Base-by-base conservation (phyloP, 148 eudicot genomes). In the Fagopyrum homotropicum region DNA sequence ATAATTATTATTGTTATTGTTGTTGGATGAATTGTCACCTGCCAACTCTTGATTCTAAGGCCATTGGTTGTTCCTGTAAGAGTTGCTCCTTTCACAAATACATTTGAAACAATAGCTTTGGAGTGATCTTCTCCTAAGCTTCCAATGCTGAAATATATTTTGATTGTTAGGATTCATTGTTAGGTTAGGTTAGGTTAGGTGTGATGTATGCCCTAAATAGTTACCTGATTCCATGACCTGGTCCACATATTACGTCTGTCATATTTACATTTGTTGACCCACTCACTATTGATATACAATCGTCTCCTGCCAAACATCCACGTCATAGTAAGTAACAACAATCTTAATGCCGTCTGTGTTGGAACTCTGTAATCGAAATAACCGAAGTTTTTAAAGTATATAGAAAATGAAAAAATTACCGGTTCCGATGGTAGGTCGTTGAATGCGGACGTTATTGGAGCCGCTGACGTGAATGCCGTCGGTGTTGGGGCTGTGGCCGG, bases 401-500 rank as follows among this genome's bases (percentile, higher is more conserved):
- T 35, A 35, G 2, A 35, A 35, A 35, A 35, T 35, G 40, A 35
- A 1, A 35, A 1, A 2, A 35, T 35, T 35, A 35, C 40, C 40
- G 40, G 40, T 35, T 35, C 40, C 40, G 40, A 35, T 35, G 40
- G 2, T 35, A 35, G 40, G 40, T 35, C 40, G 2, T 35, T 35
- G 40, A 35, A 35, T 35, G 40, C 40, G 40, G 49, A 93, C 82
- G 55, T 88, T 83, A 50, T 79, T 70, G 10, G 93, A 81, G 3
- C 60, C 85, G 0, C 93, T 83, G 64, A 93, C 77, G 80, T 93
- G 98, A 68, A 93, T 88, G 54, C 97, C 98, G 72, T 93, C 98
- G 2, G 98, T 93, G 73, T 93, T 93, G 40, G 98, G 98, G 79
- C 98, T 93, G 0, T 72, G 43, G 64, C 64, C 86, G 0, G 93